Conservation (phyloP, 176 grass and related monocot species). For the Tillandsia fasciculata region DNA sequence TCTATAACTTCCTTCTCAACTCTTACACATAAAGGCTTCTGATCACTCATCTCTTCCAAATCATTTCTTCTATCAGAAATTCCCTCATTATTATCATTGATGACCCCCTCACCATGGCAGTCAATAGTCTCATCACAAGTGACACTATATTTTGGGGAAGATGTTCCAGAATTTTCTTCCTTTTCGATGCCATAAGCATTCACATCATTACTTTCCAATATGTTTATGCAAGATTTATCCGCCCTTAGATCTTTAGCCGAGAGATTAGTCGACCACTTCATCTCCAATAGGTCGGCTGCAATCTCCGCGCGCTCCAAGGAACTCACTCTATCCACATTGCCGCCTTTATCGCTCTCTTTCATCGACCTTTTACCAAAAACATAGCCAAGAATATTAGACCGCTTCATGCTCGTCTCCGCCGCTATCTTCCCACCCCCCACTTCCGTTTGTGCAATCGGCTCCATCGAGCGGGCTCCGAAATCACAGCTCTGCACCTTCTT, state of each 20-base stretch:
- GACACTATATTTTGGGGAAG: constrained; percentile 10
- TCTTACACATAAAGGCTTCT: constrained; percentile 17
- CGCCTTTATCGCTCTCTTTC: constrained; percentile 22
- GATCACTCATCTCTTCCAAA: constrained; percentile 23
- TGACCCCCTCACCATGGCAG: constrained; percentile 3
- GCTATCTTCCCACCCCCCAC: constrained; percentile 35
- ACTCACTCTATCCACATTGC: constrained; percentile 46
- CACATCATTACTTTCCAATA: constrained; percentile 21
- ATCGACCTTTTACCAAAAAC: constrained; percentile 62
- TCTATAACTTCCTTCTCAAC: constrained; percentile 37
- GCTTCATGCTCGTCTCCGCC: constrained; percentile 27
- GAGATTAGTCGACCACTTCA: constrained; percentile 76
- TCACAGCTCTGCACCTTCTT: constrained; percentile 38
- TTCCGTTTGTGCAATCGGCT: constrained; percentile 5
- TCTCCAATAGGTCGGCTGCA: constrained; percentile 75
- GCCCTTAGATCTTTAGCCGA: constrained; percentile 15
- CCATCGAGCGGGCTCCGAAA: constrained; percentile 29
- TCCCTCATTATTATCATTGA: constrained; percentile 15
- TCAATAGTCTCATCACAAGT: constrained; percentile 25
- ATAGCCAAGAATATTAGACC: constrained; percentile 42
- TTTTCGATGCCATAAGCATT: constrained; percentile 17
- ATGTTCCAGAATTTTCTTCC: constrained; percentile 12
- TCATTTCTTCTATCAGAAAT: constrained; percentile 17
- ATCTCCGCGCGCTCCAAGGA: constrained; percentile 80
- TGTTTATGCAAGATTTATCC: constrained; percentile 21